phyloP scores from a whole-genome alignment of 331 rosid genomes.

The Erythrophleum ivorense region DNA sequence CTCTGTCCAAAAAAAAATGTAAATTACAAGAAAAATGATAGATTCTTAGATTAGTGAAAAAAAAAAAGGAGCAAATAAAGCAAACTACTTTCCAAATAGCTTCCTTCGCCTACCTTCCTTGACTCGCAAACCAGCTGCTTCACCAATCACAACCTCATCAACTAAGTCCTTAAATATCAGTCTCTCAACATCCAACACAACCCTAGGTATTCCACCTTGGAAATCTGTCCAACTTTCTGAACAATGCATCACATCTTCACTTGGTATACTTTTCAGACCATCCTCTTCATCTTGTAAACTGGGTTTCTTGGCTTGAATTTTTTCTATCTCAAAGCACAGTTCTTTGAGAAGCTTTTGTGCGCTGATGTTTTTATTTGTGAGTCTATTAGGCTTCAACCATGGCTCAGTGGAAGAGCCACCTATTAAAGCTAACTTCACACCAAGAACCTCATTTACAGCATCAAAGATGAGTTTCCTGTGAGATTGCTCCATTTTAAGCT shows the following conservation, averaged over 20 bases:
- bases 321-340: conserved; percentile 72
- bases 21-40: not conserved
- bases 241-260: conserved; percentile 66
- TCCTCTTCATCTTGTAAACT: conserved; percentile 58
- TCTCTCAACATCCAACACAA: conserved; percentile 75
- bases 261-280: conserved; percentile 51
- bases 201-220: conserved; percentile 59
- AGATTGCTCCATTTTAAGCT: conserved; percentile 58
- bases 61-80: conserved; percentile 26
- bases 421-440: conserved; percentile 51
- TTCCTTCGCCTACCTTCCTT: conserved; percentile 69
- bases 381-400: conserved; percentile 60
- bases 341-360: conserved; percentile 93
- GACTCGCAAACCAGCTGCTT: conserved; percentile 61
- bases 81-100: conserved; percentile 64
- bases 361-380: conserved; percentile 62
- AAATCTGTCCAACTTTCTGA: conserved; percentile 73
- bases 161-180: conserved; percentile 80
- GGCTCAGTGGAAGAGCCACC: conserved; percentile 50
- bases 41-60: conserved; percentile 22
- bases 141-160: conserved; percentile 72
- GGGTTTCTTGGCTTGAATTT: conserved; percentile 59
- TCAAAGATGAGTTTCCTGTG: conserved; percentile 83
- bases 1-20: conserved; percentile 30
- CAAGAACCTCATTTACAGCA: conserved; percentile 75